These are phyloP conservation scores for Begonia peltatifolia DNA, from an alignment of 306 rosid species.

Conservation along the genomic window DNA sequence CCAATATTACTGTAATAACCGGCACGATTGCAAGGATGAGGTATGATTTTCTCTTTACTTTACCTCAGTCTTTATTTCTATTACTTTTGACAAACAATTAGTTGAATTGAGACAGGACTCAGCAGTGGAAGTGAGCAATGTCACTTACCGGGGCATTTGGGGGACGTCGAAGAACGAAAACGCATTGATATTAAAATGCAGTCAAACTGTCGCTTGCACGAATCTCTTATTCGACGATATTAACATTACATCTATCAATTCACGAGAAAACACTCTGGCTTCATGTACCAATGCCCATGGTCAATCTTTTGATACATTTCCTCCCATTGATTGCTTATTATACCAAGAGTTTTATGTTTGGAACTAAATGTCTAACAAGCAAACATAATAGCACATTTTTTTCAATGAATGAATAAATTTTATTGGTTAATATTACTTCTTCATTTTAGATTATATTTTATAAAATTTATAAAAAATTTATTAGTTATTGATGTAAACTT, in stretches of 20 bases:
- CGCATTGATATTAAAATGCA: conserved; percentile 12
- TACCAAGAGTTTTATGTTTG: background rate
- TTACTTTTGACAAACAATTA: background rate
- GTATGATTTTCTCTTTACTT: background rate
- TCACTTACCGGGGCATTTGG: conserved; percentile 4
- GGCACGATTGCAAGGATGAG: background rate
- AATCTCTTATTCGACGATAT: conserved; percentile 9
- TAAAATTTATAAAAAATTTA: no score
- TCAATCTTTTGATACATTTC: conserved; percentile 1
- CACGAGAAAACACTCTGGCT: background rate
- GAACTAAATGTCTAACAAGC: background rate
- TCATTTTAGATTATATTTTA: no score
- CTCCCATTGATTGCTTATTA: background rate
- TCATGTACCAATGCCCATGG: conserved; percentile 13
- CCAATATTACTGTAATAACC: conserved; percentile 6
- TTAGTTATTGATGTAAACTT: no score
- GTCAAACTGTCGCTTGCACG: conserved; percentile 2
- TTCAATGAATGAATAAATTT: background rate
- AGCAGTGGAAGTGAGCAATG: conserved; percentile 12
- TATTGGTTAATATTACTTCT: no score
- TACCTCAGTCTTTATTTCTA: background rate
- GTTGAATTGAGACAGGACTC: conserved; percentile 4
- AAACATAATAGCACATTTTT: background rate
- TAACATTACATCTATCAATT: conserved; percentile 1
- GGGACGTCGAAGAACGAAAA: conserved; percentile 13